These are phyloP conservation scores for Phytophthora quininea DNA, from an alignment of 352 stramenopile genomes.

Conservation along the genomic window DNA sequence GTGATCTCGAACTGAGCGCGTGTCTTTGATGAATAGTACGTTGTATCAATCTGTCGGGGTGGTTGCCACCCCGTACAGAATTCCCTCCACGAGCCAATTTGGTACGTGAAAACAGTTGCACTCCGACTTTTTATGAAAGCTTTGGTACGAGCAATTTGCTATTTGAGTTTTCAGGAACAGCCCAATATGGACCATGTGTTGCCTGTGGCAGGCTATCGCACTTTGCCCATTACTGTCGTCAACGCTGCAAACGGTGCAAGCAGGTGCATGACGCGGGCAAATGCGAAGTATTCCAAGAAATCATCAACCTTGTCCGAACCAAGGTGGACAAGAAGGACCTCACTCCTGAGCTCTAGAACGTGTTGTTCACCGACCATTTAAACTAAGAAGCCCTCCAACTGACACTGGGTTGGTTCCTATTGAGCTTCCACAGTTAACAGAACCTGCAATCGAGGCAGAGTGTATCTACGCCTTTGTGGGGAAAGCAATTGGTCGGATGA, in stretches of 20 bases:
- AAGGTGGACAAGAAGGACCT: background rate
- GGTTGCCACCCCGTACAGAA: too few relatives aligned
- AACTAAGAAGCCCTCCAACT: background rate
- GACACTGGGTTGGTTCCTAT: constrained; percentile 12
- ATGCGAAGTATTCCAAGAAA: background rate
- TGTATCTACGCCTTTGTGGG: background rate
- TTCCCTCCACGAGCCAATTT: too few relatives aligned
- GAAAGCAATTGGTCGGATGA: background rate
- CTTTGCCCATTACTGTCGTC: too few relatives aligned
- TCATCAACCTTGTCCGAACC: background rate
- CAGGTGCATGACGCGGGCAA: background rate
- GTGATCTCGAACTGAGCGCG: too few relatives aligned
- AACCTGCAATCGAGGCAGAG: background rate
- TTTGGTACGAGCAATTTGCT: background rate
- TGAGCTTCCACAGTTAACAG: constrained; percentile 13
- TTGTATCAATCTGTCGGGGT: too few relatives aligned
- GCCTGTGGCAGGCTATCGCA: too few relatives aligned
- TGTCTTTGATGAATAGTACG: too few relatives aligned
- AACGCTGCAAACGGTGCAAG: too few relatives aligned
- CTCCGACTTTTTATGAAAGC: background rate
- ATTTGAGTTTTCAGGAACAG: background rate
- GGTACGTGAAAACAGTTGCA: too few relatives aligned
- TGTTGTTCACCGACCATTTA: background rate
- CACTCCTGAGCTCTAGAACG: background rate
- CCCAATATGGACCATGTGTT: too few relatives aligned